A percentile compares a stretch with the other conserved stretches of the same genome.
phyloP scores from a whole-genome alignment of 2,329 filamentous ascomycete genomes.

The Pseudohalonectria lignicola region DNA sequence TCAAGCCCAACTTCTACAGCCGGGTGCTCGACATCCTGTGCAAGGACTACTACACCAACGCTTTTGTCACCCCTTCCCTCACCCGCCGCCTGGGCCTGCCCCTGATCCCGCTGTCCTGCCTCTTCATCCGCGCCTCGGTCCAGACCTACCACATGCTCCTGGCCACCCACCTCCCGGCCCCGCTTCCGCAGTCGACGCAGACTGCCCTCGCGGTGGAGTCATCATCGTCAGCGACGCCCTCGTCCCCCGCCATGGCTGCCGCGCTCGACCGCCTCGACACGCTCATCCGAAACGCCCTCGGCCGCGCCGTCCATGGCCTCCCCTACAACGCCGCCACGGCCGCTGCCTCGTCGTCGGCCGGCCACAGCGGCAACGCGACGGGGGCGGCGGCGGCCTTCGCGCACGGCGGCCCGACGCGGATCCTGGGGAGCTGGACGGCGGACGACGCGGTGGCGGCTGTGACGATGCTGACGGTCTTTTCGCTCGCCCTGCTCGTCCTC shows the following conservation, averaged over 20 bases:
- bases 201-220: constrained; percentile 56
- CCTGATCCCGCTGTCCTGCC: constrained; percentile 81
- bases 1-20: constrained; percentile 79
- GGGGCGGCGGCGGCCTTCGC: not conserved
- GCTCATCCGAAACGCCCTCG: constrained; percentile 66
- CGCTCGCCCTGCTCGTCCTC: constrained; percentile 74
- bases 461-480: constrained; percentile 80
- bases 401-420: constrained; percentile 17
- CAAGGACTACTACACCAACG: constrained; percentile 97
- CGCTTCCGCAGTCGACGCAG: constrained; percentile 53
- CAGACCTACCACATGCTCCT: constrained; percentile 99
- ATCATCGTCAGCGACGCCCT: constrained; percentile 30
- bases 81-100: constrained; percentile 84
- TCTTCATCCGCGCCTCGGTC: constrained; percentile 88
- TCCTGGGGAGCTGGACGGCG: constrained; percentile 40
- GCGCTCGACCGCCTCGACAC: constrained; percentile 71
- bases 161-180: constrained; percentile 71
- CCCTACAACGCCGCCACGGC: constrained; percentile 20
- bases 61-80: constrained; percentile 82
- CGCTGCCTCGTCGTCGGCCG: constrained; percentile 3
- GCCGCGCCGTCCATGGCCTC: constrained; percentile 58
- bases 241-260: constrained; percentile 65
- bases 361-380: constrained; percentile 7
- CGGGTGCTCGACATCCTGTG: constrained; percentile 87
- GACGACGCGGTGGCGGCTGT: constrained; percentile 65